Base-by-base conservation (phyloP, 345 rosid genomes). In the Arabidopsis arenosa region DNA sequence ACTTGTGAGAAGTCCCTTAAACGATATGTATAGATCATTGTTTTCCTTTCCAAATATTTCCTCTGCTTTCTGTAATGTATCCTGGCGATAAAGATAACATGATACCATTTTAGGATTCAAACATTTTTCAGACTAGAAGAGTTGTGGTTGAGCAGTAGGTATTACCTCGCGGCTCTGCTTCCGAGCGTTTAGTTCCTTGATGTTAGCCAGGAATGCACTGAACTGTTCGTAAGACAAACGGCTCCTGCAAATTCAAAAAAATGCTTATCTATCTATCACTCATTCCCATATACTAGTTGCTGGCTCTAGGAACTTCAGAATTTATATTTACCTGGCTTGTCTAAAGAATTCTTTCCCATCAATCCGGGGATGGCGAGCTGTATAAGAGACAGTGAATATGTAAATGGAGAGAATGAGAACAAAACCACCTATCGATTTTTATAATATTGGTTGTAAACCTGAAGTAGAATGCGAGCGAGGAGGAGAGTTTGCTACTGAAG, bases 311-410 rank as follows among this genome's bases (percentile, higher is more conserved):
- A 6, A 14, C 2, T n/a, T 26, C 5, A 63, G 41, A 43, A 68
- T 43, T 61, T 45, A 66, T 55, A 63, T 52, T 8, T 78, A 86
- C 97, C 98, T 92, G 59, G 97, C 98, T 70, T 90, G 98, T 78
- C 97, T 88, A 81, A 94, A 92, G 87, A 94, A 90, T 86, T 94
- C 97, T 81, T 94, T 92, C 55, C 98, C 98, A 85, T 92, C 98
- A 74, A 92, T 84, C 61, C 93, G 88, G 12, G 90, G 85, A 67
- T 84, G 76, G 17, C 83, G 89, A 45, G 75, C 98, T 74, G 63
- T 47, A 14, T 17, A 36, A 43, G 11, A 70, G 3, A 69, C 5
- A 32, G 7, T 11, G 48, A 33, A 21, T 21, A 10, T 69, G 18
- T 14, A 9, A 57, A 23, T 49, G 62, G 33, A 6, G 60, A 28